Base-by-base conservation (phyloP, 2,329 filamentous ascomycete genomes). In the Trichoderma lentiforme region DNA sequence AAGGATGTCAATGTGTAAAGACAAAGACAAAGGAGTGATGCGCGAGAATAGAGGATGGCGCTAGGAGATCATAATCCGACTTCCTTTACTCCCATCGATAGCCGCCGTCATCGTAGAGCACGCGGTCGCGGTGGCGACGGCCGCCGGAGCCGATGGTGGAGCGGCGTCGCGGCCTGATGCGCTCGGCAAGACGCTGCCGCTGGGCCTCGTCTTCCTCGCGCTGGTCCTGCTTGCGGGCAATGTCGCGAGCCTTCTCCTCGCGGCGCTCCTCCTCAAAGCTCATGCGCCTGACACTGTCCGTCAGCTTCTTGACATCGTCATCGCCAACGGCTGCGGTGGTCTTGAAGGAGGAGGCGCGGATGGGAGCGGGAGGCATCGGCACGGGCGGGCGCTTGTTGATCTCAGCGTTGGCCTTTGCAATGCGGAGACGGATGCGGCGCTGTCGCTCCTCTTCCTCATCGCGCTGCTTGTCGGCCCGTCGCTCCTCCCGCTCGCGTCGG, bases 331-430 rank as follows among this genome's bases (percentile, higher is more conserved):
- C 73, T 73, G 76, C 76, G 24, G 79, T 75, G 34, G 72, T 74
- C 26, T 74, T 73, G 74, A 75, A 74, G 43, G 78, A 75, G 28
- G 77, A 71, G 51, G 75, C 71, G 68, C 76, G 76, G 47, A 74
- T 72, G 8, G 76, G 75, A 5, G 74, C 34, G 8, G 78, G 74
- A 6, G 77, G 74, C 11, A 76, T 74, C 56, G 80, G 80, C 15
- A 81, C 78, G 7, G 78, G 73, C 21, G 79, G 77, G 11, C 84
- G 82, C 72, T 75, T 79, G 71, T 80, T 78, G 68, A 86, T 86
- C 71, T 81, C 80, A 36, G 80, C 79, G 68, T 86, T 86, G 70
- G 82, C 82, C 70, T 79, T 79, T 9, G 79, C 79, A 70, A 86
- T 84, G 74, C 81, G 80, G 9, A 76, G 73, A 34, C 77, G 77